Base-by-base conservation (phyloP, 768 basidiomycete species). In the Thelephora aurantiotincta region DNA sequence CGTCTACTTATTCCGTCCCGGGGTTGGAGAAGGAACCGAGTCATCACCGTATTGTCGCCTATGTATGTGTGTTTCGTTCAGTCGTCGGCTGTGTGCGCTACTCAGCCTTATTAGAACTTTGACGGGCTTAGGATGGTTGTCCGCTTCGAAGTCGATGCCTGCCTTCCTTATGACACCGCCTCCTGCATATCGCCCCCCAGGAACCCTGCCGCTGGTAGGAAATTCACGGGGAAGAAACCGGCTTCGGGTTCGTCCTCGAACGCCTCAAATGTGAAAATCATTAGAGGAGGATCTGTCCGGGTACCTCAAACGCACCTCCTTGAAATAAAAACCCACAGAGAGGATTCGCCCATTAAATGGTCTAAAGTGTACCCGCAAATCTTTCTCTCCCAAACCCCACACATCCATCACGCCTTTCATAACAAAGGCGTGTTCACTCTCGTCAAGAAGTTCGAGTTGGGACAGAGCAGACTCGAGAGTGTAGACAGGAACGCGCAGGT, bases 341-440 rank as follows among this genome's bases (percentile, higher is more conserved):
- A 33, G 11, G 46, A 33, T 13, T 49, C 47, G 33, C 50, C 52
- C 23, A 33, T 48, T 23, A 65, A 80, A 54, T 84, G 80, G 80
- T 63, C 56, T 20, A 78, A 82, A 11, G 62, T 65, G 1, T 83
- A 77, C 57, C 74, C 77, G 0, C 82, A 85, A 57, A 61, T 85
- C 12, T 79, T 72, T 57, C 70, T 87, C 47, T 82, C 84, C 5
- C 78, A 80, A 56, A 85, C 80, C 0, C 63, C 70, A 1, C 70
- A 75, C 54, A 68, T 77, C 49, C 77, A 74, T 56, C 63, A 82
- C 46, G 82, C 72, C 0, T 61, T 72, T 37, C 82, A 86, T 57
- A 55, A 65, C 12, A 58, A 66, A 2, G 83, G 83, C 1, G 60
- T 35, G 1, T 85, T 86, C 59, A 53, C 57, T 2, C 58, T 63